Evolutionary conservation across 306 rosid genomes (phyloP), one percentile per base, ranked within the genome.

Genomic region (Vigna angularis): DNA sequence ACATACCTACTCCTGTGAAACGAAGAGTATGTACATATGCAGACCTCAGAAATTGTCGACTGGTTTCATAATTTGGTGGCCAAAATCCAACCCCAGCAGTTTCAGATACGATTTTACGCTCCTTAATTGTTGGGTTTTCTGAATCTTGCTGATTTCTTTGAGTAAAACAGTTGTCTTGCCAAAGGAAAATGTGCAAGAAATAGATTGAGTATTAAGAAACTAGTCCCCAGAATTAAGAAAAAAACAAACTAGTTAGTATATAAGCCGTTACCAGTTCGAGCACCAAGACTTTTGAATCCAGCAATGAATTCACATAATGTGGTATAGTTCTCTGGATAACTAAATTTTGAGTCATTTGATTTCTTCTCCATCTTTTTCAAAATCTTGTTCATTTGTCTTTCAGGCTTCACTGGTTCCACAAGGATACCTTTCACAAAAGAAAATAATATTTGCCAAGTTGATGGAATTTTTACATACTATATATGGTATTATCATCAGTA

Each of bases 11-110:
- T 82, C 77, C 81, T 8, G 32, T 61, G 11, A 61, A 53, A 24
- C 68, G 47, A 11, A 82, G 63, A 50, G 1, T 51, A 42, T 69
- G 67, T 2, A 70, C 45, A 1, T 18, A 76, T 18, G 53, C 22
- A 61, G 61, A 61, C 50, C 15, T 81, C 13, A 81, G 12, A 62
- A 81, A 81, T 50, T 75, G 77, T 3, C 28, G 73, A 50, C 20
- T 2, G 3, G 81, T 81, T 42, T 20, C 52, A 81, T 81, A 75
- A 75, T 81, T 75, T 62, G 68, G 77, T 61, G 85, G 81, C 36
- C 76, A 28, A 59, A 26, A 28, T 44, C 81, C 81, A 59, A 4
- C 22, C 5, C 17, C 0, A 9, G 2, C 6, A 34, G 38, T 1
- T 34, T 34, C 0, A 5, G 7, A 32, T 32, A 0, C 18, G 6